phyloP scores from a whole-genome alignment of 78 protist species.

The Chrysochromulina parva region DNA sequence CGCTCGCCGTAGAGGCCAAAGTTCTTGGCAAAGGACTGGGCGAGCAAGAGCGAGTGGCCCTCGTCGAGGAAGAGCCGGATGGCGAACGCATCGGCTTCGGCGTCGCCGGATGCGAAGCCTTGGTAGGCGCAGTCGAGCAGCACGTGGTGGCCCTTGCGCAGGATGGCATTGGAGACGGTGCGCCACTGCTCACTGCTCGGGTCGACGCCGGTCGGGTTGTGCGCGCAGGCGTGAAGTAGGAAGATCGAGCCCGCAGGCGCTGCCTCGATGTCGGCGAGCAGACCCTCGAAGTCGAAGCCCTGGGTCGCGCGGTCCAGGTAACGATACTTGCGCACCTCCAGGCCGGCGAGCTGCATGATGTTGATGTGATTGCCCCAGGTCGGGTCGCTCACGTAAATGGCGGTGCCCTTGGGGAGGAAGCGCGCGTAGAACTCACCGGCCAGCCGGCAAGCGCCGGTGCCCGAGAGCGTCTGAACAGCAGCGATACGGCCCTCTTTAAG shows the following conservation, averaged over 20 bases:
- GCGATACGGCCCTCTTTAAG: not conserved
- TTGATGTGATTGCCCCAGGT: slow-evolving; percentile 91
- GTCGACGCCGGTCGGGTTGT: slow-evolving; percentile 99
- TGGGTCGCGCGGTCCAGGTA: slow-evolving; percentile 72
- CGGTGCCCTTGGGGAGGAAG: slow-evolving; percentile 5
- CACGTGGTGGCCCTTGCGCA: not conserved
- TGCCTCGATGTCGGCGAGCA: slow-evolving; percentile 70
- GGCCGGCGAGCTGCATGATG: slow-evolving; percentile 17
- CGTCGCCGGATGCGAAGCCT: slow-evolving; percentile 95
- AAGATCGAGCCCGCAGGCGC: slow-evolving; percentile 47
- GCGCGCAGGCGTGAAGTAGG: slow-evolving; percentile 97
- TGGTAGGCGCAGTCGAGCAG: slow-evolving; percentile 98
- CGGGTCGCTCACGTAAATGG: slow-evolving; percentile 66
- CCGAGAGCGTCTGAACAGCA: slow-evolving; percentile 21
- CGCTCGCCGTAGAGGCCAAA: slow-evolving; percentile 95
- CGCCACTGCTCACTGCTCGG: slow-evolving; percentile 83
- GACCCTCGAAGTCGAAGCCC: slow-evolving; percentile 80
- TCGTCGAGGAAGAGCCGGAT: slow-evolving; percentile 48
- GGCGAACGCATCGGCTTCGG: slow-evolving; percentile 84
- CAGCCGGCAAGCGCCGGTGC: slow-evolving; percentile 45
- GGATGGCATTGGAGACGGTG: not conserved
- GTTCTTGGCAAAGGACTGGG: slow-evolving; percentile 93
- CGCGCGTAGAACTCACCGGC: slow-evolving; percentile 75
- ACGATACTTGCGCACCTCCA: slow-evolving; percentile 43
- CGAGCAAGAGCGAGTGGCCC: not conserved